Conservation (phyloP, 2,329 filamentous ascomycete species). For the Cercospora sesami region DNA sequence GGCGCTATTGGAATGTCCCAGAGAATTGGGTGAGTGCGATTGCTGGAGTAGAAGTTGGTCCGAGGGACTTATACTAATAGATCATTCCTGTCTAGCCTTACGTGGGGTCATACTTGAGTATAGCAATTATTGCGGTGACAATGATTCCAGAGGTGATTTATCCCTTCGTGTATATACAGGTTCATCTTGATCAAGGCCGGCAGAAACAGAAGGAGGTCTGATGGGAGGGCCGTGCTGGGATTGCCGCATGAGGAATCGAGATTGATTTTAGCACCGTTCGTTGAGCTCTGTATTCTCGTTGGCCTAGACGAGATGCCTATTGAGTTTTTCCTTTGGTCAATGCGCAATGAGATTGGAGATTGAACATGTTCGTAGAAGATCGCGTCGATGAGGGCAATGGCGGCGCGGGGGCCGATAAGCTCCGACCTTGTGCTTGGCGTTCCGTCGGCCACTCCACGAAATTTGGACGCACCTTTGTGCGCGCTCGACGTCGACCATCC, state of each 20-base stretch:
- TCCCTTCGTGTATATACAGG: conserved; percentile 44
- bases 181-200: conserved; percentile 14
- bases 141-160: conserved; percentile 44
- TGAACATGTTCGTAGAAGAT: neutral
- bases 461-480: conserved; percentile 5
- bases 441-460: neutral
- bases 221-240: neutral
- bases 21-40: conserved; percentile 38
- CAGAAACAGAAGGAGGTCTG: conserved; percentile 9
- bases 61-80: neutral
- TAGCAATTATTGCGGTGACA: conserved; percentile 40
- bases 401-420: neutral
- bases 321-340: neutral
- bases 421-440: neutral
- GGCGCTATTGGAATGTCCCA: conserved; percentile 44
- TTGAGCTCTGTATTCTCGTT: neutral
- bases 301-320: neutral
- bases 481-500: neutral
- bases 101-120: conserved; percentile 40
- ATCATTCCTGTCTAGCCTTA: conserved; percentile 27
- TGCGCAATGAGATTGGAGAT: neutral
- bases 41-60: neutral
- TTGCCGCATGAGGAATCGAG: neutral
- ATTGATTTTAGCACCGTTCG: too few species aligned
- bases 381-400: neutral